Percentiles rank a stretch among this genome's conserved stretches.
These are phyloP conservation scores for Mortierella alpina DNA, from an alignment of 192 early-diverging fungal genomes.

Conservation along the genomic window DNA sequence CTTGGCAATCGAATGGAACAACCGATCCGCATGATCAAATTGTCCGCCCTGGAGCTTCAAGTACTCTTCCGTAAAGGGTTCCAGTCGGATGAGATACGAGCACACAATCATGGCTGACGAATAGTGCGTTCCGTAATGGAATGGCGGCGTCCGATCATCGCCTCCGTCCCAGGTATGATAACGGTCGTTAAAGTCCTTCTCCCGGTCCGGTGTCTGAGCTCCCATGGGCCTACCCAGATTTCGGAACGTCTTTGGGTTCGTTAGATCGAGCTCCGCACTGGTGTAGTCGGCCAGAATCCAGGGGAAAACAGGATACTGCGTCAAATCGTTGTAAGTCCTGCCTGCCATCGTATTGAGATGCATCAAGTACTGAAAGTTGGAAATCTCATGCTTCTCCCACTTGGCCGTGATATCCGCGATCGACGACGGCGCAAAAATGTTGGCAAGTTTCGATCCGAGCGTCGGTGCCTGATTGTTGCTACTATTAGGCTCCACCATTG, in stretches of 20 bases:
- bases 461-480: conserved; percentile 52
- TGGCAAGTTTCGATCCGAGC: conserved; percentile 61
- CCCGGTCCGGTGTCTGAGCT: conserved; percentile 76
- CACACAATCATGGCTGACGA: conserved; percentile 92
- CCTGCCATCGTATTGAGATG: conserved; percentile 91
- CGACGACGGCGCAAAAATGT: conserved; percentile 72
- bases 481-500: conserved; percentile 51
- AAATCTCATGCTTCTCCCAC: conserved; percentile 89
- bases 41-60: conserved; percentile 82
- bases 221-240: conserved; percentile 95
- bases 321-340: conserved; percentile 87
- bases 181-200: conserved; percentile 71
- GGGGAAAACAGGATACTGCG: conserved; percentile 97
- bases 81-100: conserved; percentile 88
- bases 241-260: conserved; percentile 79
- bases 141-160: conserved; percentile 64
- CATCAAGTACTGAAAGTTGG: conserved; percentile 98
- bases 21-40: conserved; percentile 86
- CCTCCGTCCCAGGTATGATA: conserved; percentile 72
- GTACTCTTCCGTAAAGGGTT: conserved; percentile 90
- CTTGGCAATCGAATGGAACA: conserved; percentile 82
- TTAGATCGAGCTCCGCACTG: conserved; percentile 83
- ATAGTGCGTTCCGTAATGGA: conserved; percentile 98
- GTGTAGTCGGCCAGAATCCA: conserved; percentile 90
- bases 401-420: conserved; percentile 77